Base-by-base conservation (phyloP, 1,284 basidiomycete genomes). In the Inonotus hispidus region DNA sequence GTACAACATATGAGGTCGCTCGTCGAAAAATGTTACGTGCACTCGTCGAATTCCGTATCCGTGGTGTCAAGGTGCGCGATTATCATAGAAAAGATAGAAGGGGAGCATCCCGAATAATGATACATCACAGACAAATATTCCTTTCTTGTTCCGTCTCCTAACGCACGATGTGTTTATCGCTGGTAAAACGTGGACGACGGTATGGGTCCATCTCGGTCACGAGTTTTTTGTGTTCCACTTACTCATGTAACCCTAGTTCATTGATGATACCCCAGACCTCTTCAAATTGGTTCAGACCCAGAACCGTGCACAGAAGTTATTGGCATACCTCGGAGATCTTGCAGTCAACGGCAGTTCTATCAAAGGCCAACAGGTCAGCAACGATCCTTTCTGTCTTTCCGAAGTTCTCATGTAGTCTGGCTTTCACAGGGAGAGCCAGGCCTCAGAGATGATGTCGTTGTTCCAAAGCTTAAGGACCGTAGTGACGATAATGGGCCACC, bases 11-110 rank as follows among this genome's bases (percentile, higher is more conserved):
- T 72, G 97, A 99, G 73, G 95, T 99, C 58, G 96, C 97, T 32
- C 88, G 97, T 63, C 84, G 97, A 68, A 99, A 99, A 83, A 99
- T 98, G 95, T 85, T 99, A 59, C 92, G 97, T 71, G 95, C 97
- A 35, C 84, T 99, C 21, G 95, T 99, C 63, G 97, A 99, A 75
- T 99, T 99, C 89, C 92, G 97, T 73, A 99, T 99, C 69, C 94
- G 97, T 70, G 96, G 96, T 71, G 95, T 98, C 74, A 98, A 98
- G 86, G 90, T 88, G 57, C 29, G 69, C 61, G 16, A 39, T 11
- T 13, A 2, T 38, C 62, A 19, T 7, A 25, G 14, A 11, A 39
- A 32, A 46, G 11, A 50, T 39, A 47, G 7, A 38, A 52, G 25
- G 35, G 4, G 32, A 32, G 35, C 19, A 46, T 7, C 25, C 57